phyloP scores from a whole-genome alignment of 2,329 filamentous ascomycete genomes.

The Cladosporium sp. region DNA sequence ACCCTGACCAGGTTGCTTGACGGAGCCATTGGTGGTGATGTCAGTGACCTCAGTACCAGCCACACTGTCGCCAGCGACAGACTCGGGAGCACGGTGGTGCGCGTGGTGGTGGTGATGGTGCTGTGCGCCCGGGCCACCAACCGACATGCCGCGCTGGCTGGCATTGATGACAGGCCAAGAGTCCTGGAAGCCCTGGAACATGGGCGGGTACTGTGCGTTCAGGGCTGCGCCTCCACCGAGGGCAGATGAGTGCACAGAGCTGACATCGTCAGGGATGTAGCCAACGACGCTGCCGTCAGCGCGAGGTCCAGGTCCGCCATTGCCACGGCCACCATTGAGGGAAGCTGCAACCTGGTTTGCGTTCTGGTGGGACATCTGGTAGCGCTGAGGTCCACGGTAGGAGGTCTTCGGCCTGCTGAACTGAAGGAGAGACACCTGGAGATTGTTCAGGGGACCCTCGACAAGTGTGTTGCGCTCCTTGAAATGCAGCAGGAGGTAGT shows the following conservation, averaged over 20 bases:
- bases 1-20: constrained; percentile 60
- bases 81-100: constrained; percentile 39
- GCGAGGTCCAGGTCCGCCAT: constrained; percentile 35
- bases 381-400: constrained; percentile 83
- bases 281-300: constrained; percentile 84
- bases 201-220: constrained; percentile 70
- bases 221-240: constrained; percentile 69
- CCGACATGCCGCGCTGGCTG: constrained; percentile 56
- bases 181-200: constrained; percentile 93
- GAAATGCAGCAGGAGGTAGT: constrained; percentile 90
- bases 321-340: constrained; percentile 49
- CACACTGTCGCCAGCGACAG: constrained; percentile 85
- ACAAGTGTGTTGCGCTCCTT: constrained; percentile 95
- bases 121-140: constrained; percentile 33
- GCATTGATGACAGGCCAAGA: constrained; percentile 70
- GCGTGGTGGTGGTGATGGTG: constrained; percentile 11
- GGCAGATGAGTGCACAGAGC: constrained; percentile 89
- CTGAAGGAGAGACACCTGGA: constrained; percentile 92
- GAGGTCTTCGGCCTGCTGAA: constrained; percentile 91
- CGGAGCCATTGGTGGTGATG: constrained; percentile 70
- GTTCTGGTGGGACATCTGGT: constrained; percentile 73
- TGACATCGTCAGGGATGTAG: constrained; percentile 95
- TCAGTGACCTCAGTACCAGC: constrained; percentile 89
- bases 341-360: constrained; percentile 56
- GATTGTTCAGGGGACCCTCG: constrained; percentile 87